phyloP scores from a whole-genome alignment of 2,329 filamentous ascomycete species.

The Sodiomyces alkalinus region DNA sequence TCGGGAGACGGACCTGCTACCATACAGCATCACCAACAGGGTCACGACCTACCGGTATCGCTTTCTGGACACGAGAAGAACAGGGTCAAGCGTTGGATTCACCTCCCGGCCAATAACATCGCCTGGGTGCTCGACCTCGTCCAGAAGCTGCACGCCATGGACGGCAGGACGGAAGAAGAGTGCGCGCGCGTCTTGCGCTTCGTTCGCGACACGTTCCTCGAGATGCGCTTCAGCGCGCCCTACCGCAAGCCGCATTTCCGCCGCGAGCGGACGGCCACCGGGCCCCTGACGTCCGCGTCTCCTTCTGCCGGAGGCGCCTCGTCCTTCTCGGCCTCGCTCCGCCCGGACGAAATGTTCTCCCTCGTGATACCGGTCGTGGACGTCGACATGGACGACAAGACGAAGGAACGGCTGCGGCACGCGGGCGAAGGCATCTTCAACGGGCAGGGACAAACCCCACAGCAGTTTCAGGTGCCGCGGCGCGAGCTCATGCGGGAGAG shows the following conservation, averaged over 20 bases:
- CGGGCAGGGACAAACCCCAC: too few species aligned
- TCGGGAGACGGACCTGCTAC: not conserved
- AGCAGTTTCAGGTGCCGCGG: too few species aligned
- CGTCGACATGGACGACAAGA: conserved; percentile 8
- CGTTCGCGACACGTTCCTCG: conserved; percentile 8
- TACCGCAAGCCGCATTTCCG: conserved; percentile 8
- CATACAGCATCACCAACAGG: conserved; percentile 1
- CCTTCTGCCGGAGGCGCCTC: too few species aligned
- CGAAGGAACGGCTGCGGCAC: conserved; percentile 1
- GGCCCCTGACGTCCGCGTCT: not conserved
- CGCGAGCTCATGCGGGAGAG: conserved; percentile 1
- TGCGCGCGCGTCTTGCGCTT: conserved; percentile 7
- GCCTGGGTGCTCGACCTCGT: conserved; percentile 9
- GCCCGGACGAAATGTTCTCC: conserved; percentile 5
- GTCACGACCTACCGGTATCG: conserved; percentile 1
- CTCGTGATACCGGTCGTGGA: conserved; percentile 7
- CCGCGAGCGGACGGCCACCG: conserved; percentile 1
- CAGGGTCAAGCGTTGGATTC: conserved; percentile 8
- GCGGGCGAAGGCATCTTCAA: not conserved
- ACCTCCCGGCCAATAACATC: conserved; percentile 8
- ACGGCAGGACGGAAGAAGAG: conserved; percentile 5
- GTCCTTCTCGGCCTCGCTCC: not conserved
- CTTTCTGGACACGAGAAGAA: too few species aligned
- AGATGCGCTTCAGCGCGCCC: conserved; percentile 7
- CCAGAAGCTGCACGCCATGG: conserved; percentile 7